Percentiles rank a stretch among this genome's conserved stretches.
phyloP scores from a whole-genome alignment of 2,329 filamentous ascomycete genomes.

The Arthrobotrys sphaeroides region DNA sequence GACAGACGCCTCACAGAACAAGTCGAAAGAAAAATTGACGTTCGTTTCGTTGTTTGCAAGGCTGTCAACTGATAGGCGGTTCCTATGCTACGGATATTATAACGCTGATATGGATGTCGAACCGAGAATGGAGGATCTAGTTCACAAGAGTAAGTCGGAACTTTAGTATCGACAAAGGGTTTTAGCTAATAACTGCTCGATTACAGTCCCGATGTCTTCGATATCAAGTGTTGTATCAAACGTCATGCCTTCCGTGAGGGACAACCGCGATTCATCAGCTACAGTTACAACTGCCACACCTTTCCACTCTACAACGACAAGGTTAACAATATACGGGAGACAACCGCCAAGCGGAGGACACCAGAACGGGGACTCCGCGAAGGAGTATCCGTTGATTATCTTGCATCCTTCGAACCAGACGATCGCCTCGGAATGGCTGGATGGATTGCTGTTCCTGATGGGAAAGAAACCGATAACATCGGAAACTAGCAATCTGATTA shows the following conservation, averaged over 20 bases:
- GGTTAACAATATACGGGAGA: slow-evolving; percentile 90
- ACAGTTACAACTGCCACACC: slow-evolving; percentile 58
- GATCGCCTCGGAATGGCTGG: slow-evolving; percentile 93
- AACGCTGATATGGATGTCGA: slow-evolving; percentile 71
- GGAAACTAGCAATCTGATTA: slow-evolving; percentile 89
- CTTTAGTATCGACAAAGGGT: too few relatives aligned
- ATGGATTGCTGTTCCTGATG: slow-evolving; percentile 91
- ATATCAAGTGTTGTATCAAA: slow-evolving; percentile 49
- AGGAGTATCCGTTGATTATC: slow-evolving; percentile 81
- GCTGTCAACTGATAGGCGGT: slow-evolving; percentile 88
- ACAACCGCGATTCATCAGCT: slow-evolving; percentile 60
- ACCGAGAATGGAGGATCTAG: slow-evolving; percentile 76
- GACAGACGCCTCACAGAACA: slow-evolving; percentile 59
- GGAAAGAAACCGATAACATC: slow-evolving; percentile 97
- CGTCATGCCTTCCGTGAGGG: slow-evolving; percentile 29
- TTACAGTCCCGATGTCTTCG: slow-evolving; percentile 37
- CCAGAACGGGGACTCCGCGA: slow-evolving; percentile 60
- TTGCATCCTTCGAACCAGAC: slow-evolving; percentile 82
- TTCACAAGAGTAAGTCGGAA: slow-evolving; percentile 72
- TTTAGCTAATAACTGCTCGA: background rate
- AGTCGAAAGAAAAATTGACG: slow-evolving; percentile 59
- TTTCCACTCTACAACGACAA: slow-evolving; percentile 70
- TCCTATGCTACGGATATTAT: slow-evolving; percentile 90
- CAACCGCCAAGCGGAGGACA: slow-evolving; percentile 58
- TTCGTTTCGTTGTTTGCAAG: slow-evolving; percentile 82